Base-by-base conservation (phyloP, 176 grass and related monocot genomes). In the Oryza officinalis region DNA sequence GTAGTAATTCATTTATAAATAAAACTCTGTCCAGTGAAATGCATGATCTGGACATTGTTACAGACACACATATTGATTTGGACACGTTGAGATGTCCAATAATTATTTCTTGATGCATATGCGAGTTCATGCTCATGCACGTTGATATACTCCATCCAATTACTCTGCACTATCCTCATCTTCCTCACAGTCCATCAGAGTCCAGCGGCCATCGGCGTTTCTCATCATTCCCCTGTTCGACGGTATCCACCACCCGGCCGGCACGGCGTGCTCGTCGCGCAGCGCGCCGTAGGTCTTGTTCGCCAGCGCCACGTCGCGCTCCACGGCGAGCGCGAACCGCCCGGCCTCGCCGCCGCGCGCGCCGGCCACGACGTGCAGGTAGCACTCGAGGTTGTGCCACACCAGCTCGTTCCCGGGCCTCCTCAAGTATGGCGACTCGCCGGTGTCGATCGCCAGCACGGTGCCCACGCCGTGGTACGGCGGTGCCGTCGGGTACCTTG, bases 331-430 rank as follows among this genome's bases (percentile, higher is more conserved):
- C 78, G 65, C 49, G 85, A 94, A 94, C n/a, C n/a, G 50, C 2
- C 70, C 44, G 0, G n/a, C 22, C 13, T 31, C 37, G 54, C 67
- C 25, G 22, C 79, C 82, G 0, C 63, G 33, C 23, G 65, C n/a
- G n/a, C 92, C 89, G 1, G 89, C 92, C 44, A 90, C 69, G 32
- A 85, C 89, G 66, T 94, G 92, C 27, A 94, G 77, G 84, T 94
- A 90, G 82, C 47, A 66, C 85, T 94, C 92, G 14, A 94, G 79
- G 79, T 85, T 89, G 82, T 92, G 92, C 92, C 87, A 90, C 0
- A 80, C 31, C 5, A 11, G 22, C 50, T 71, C 37, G 79, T 74
- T 13, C 22, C 89, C 85, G 4, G 87, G 89, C 25, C 22, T 25
- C 38, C 46, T 90, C 47, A 92, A 70, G 92, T 88, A 94, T 49